Evolutionary conservation across 2,329 filamentous ascomycete genomes (phyloP), one percentile per base, ranked within the genome.

Genomic region (Fusarium sp.): DNA sequence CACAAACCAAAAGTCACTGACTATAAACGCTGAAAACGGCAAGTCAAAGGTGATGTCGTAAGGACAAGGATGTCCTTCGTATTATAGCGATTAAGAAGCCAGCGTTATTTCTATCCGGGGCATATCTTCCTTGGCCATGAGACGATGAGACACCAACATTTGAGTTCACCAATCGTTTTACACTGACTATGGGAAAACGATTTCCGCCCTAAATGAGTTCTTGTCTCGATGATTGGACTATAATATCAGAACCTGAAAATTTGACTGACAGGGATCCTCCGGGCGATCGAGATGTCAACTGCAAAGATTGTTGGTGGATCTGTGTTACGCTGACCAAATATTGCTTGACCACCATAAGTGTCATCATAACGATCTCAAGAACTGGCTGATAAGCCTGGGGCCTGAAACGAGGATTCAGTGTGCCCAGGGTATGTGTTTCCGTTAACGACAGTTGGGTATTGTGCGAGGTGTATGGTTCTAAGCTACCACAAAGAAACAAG

Each of bases 391-490:
- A 33, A 33, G 30, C 14, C 30, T 56, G 14, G 20, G 15, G 33
- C 20, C 14, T 9, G 20, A 6, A 22, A 22, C 4, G 17, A 37
- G 14, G 23, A 13, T 15, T 32, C 11, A 25, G 8, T 7, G 23
- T 14, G 13, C n/a, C 14, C 19, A 13, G 39, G 15, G 30, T 17
- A 11, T 2, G 25, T 41, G 4, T n/a, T 54, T 56, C 49, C 50
- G 45, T 49, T 40, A 62, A 54, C n/a, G 56, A 58, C 23, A 27
- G 57, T 58, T 19, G 22, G 61, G 48, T 49, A 66, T 69, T 51
- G 32, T 22, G n/a, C 44, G 27, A 47, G 23, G 39, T 37, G 50
- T 33, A 33, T 54, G 43, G 30, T 55, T 48, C 39, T 65, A 39
- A 39, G 27, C 33, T 49, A 54, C 15, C 45, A 19, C 33, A 46